These are phyloP conservation scores for Roridomyces roridus DNA, from an alignment of 768 basidiomycete genomes.

Conservation along the genomic window DNA sequence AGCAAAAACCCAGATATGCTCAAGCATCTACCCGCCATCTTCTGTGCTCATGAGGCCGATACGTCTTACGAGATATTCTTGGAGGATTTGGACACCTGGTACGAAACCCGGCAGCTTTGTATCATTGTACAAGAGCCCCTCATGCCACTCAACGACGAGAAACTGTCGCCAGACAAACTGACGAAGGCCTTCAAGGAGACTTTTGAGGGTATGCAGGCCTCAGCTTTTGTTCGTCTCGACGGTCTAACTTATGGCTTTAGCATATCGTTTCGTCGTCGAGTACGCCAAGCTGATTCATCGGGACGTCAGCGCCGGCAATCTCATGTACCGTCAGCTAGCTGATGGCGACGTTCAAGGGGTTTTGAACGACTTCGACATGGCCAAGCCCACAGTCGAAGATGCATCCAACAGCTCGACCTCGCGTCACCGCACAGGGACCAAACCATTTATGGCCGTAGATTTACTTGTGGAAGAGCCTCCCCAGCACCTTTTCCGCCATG, in stretches of 20 bases:
- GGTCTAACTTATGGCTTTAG: not conserved
- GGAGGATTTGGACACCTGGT: too few species aligned
- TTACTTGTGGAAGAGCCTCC: not conserved
- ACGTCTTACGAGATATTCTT: too few species aligned
- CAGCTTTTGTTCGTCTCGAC: not conserved
- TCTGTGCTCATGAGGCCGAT: too few species aligned
- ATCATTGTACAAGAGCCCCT: not conserved
- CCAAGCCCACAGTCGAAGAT: not conserved
- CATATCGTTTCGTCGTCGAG: not conserved
- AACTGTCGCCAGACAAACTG: not conserved
- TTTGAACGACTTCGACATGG: not conserved
- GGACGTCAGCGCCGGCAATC: not conserved
- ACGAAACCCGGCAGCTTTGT: not conserved
- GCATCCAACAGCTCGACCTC: too few species aligned
- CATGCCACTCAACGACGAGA: not conserved
- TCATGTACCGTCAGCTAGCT: not conserved
- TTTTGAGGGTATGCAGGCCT: not conserved
- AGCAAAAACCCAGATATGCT: too few species aligned
- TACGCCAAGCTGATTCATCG: not conserved
- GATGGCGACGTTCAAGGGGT: not conserved
- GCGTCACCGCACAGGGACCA: not conserved
- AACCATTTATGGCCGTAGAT: conserved; percentile 1
- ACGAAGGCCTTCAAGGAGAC: not conserved
- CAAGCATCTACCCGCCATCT: too few species aligned
- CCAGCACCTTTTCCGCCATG: not conserved